phyloP scores from a whole-genome alignment of 192 early-diverging fungal species.

The Backusella parvicylindrica region DNA sequence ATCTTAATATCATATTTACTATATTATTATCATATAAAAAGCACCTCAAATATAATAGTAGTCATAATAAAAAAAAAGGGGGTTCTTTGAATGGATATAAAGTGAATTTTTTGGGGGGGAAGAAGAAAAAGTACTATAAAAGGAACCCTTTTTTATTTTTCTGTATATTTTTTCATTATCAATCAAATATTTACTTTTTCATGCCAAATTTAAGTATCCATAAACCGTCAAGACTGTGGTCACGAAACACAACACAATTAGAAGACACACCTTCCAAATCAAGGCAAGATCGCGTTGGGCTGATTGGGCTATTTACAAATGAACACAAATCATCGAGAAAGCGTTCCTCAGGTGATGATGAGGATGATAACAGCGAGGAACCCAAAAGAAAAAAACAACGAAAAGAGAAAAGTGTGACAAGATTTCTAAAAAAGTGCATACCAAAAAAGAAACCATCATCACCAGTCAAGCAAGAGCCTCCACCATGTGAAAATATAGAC shows the following conservation, averaged over 20 bases:
- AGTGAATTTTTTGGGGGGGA: background rate
- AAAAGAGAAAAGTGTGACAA: background rate
- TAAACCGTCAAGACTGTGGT: slow-evolving; percentile 4
- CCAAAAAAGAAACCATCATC: background rate
- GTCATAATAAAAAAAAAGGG: background rate
- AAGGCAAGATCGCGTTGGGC: background rate
- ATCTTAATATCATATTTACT: too few relatives aligned
- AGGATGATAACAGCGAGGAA: too few relatives aligned
- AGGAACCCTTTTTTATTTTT: background rate
- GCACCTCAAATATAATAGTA: background rate
- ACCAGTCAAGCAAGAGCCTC: background rate
- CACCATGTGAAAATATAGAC: slow-evolving; percentile 1
- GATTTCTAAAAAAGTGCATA: background rate
- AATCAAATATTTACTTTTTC: background rate
- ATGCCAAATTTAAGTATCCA: background rate
- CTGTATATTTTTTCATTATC: background rate
- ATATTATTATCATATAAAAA: too few relatives aligned
- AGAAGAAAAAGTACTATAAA: background rate
- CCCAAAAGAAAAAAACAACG: background rate
- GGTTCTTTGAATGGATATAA: background rate
- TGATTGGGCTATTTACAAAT: background rate
- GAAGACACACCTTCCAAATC: background rate
- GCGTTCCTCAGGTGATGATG: background rate
- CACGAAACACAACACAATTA: background rate
- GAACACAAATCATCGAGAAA: background rate